phyloP scores from a whole-genome alignment of 2,329 filamentous ascomycete species.

The Stemphylium vesicarium region DNA sequence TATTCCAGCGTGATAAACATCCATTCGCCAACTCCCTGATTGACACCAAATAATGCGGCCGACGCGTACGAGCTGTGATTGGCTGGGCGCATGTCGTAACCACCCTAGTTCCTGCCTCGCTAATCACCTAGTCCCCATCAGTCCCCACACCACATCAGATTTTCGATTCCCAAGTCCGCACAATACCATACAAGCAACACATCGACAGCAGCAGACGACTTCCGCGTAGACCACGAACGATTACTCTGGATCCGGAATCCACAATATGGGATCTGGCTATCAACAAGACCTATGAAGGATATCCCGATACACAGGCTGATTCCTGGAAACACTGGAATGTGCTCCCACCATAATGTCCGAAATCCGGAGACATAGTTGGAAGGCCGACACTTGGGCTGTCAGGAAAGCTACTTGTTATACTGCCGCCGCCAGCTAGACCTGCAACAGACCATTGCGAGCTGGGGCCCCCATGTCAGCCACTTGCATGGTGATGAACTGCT shows the following conservation, averaged over 20 bases:
- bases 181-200: background rate
- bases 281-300: background rate
- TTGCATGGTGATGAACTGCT: too few relatives aligned
- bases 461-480: too few relatives aligned
- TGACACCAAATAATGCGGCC: background rate
- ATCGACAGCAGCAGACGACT: background rate
- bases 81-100: background rate
- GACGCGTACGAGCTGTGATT: background rate
- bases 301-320: background rate
- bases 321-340: background rate
- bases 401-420: background rate
- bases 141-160: slow-evolving; percentile 10
- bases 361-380: background rate
- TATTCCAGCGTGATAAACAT: background rate
- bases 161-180: slow-evolving; percentile 1
- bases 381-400: background rate
- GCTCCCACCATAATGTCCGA: background rate
- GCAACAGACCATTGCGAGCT: background rate
- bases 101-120: slow-evolving; percentile 6
- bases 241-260: background rate
- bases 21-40: background rate
- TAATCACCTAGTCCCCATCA: slow-evolving; percentile 7
- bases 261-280: background rate
- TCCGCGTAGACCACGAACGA: background rate
- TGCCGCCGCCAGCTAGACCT: background rate